Base-by-base conservation (phyloP, 2,329 filamentous ascomycete species). In the Xylaria sp. region DNA sequence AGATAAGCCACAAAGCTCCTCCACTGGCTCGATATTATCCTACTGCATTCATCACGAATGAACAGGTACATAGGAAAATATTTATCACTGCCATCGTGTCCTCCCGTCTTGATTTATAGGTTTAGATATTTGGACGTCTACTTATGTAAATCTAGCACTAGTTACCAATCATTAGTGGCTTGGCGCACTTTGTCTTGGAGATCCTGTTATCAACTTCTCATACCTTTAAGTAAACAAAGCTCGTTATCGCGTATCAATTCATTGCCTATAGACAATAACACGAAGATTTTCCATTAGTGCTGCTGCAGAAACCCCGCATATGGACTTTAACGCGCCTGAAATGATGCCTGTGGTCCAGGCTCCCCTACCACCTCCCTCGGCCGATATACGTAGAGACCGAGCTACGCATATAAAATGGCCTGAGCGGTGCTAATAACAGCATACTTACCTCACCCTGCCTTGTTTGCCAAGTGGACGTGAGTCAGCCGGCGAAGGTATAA, bases 361-460 rank as follows among this genome's bases (percentile, higher is more conserved):
- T 43, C 6, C 39, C 6, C 39, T 15, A 6, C 18, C 7, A 1
- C 18, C 41, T 23, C n/a, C 41, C 12, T 56, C 53, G 53, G 53
- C 53, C 53, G 53, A 56, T 20, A 25, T 13, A 23, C n/a, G n/a
- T 36, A 20, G 50, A 66, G 58, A 58, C 64, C 64, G 64, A 66
- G 41, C 39, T 12, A 43, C 25, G 23, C 43, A 18, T 48, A 43
- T 32, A 20, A 30, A 50, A 57, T 8, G 53, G 53, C 48, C 28
- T 63, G 28, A 20, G 18, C n/a, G 9, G 28, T n/a, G 20, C 15
- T 10, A 20, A n/a, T 25, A 45, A 32, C 4, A 18, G 6, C 36
- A 41, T 20, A 41, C 32, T 50, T 18, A 12, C 25, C 48, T 50
- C 10, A 30, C 46, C 25, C 23, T 46, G n/a, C 20, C 20, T 20